Base-by-base conservation (phyloP, 2,329 filamentous ascomycete genomes). In the Alternaria brassicicola region DNA sequence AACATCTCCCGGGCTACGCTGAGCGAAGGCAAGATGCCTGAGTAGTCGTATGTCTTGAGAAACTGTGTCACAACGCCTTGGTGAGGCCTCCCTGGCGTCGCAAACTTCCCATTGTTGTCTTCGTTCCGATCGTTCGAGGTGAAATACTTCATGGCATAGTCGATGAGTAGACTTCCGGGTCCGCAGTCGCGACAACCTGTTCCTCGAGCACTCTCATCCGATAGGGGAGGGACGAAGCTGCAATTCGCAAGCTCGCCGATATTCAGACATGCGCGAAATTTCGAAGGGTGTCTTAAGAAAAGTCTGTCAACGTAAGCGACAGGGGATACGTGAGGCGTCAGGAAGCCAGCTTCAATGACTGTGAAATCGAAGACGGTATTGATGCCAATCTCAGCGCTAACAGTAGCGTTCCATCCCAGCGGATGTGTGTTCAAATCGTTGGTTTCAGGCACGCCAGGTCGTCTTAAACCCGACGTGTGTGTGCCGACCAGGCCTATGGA, bases 231-330 rank as follows among this genome's bases (percentile, higher is more conserved):
- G 49, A 87, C 84, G 73, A 87, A 86, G 74, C 83, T 87, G 23
- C 88, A 82, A 63, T 85, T 88, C 28, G 83, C 83, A 39, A 88
- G 86, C 30, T 85, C 85, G 49, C 84, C 84, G 52, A 88, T 87
- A 66, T 87, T 87, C 67, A 88, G 84, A 69, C 85, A 87, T 2
- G 83, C 84, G 25, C 86, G 81, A 7, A 86, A 75, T 71, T 85
- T 86, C 4, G 74, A 82, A 0, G 85, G 82, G 64, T 88, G 83
- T 62, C 84, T 83, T 17, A 88, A 77, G 9, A 87, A 66, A 4
- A 86, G 75, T 0, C 81, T 79, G 62, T 88, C 84, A 64, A 88
- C 84, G 63, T 87, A 85, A 19, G 81, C 83, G 55, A 85, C 83
- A 15, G 87, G 77, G 0, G 85, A 83, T 2, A 84, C 82, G 4